phyloP scores from a whole-genome alignment of 176 grass and related monocot genomes.

The Otatea glauca region DNA sequence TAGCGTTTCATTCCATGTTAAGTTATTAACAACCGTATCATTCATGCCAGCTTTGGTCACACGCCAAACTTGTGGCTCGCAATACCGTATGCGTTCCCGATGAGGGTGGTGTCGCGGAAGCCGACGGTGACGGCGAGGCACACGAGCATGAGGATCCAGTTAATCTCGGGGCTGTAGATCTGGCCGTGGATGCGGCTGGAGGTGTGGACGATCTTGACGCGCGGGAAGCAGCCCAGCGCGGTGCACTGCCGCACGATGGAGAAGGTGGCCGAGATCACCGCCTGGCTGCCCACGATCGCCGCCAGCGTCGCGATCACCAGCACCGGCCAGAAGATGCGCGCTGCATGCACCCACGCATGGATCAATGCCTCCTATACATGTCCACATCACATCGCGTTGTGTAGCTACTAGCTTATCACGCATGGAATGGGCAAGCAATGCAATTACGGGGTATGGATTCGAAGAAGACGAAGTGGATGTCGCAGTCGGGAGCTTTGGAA shows the following conservation, averaged over 20 bases:
- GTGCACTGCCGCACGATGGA: conserved; percentile 76
- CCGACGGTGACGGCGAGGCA: conserved; percentile 58
- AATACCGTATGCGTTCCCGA: conserved; percentile 70
- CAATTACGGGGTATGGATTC: conserved; percentile 55
- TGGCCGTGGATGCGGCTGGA: conserved; percentile 65
- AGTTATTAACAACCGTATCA: no score
- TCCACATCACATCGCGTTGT: background rate
- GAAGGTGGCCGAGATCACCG: conserved; percentile 77
- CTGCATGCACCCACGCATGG: conserved; percentile 33
- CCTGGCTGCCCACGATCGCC: conserved; percentile 70
- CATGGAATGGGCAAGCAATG: background rate
- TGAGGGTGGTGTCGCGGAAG: conserved; percentile 61
- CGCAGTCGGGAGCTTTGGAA: conserved; percentile 53
- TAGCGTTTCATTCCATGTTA: no score
- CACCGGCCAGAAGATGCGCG: conserved; percentile 62
- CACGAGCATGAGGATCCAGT: conserved; percentile 68
- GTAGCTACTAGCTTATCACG: background rate
- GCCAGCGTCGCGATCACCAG: conserved; percentile 68
- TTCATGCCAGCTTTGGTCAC: no score
- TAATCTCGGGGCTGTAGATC: conserved; percentile 80
- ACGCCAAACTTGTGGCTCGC: no score
- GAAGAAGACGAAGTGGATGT: conserved; percentile 60
- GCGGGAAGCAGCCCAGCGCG: conserved; percentile 74
- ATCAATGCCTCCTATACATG: background rate
- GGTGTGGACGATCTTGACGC: conserved; percentile 74